Conservation (phyloP, 1,139 yeast genomes). For the Debaryomyces robertsiae region DNA sequence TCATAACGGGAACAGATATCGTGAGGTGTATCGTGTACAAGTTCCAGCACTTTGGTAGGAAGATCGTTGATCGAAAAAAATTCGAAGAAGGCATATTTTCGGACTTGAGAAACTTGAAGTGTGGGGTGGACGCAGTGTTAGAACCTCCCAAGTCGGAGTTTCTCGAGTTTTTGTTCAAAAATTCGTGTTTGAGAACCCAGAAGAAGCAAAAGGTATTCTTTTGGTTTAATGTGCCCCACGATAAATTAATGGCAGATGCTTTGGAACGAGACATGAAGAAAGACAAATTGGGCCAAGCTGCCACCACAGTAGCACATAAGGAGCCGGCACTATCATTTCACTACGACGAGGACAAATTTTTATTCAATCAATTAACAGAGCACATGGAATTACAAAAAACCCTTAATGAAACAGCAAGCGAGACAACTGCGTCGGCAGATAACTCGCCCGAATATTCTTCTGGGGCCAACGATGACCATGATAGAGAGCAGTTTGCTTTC, state of each 20-base stretch:
- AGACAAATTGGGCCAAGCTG: conserved; percentile 57
- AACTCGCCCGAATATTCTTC: conserved; percentile 26
- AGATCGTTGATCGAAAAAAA: conserved; percentile 81
- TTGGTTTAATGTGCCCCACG: conserved; percentile 97
- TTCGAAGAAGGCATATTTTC: conserved; percentile 97
- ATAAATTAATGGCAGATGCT: conserved; percentile 90
- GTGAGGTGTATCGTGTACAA: conserved; percentile 89
- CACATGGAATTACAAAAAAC: conserved; percentile 44
- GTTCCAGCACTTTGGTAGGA: conserved; percentile 88
- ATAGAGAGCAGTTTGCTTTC: conserved; percentile 23
- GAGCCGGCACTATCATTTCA: conserved; percentile 68
- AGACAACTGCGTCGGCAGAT: conserved; percentile 8
- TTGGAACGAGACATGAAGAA: conserved; percentile 88
- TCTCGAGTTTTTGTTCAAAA: conserved; percentile 79
- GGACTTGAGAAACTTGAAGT: conserved; percentile 82
- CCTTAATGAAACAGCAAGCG: conserved; percentile 15
- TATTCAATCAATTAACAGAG: conserved; percentile 51
- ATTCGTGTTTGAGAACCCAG: conserved; percentile 88
- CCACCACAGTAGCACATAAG: conserved; percentile 60
- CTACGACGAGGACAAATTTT: conserved; percentile 50
- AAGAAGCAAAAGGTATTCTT: conserved; percentile 96
- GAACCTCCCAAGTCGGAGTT: conserved; percentile 89
- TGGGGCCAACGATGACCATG: conserved; percentile 7
- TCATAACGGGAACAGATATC: conserved; percentile 94
- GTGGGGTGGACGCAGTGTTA: conserved; percentile 84